A percentile compares a stretch with the other conserved stretches of the same genome.
These are phyloP conservation scores for Mimosa bimucronata DNA, from an alignment of 306 rosid species.

Conservation along the genomic window DNA sequence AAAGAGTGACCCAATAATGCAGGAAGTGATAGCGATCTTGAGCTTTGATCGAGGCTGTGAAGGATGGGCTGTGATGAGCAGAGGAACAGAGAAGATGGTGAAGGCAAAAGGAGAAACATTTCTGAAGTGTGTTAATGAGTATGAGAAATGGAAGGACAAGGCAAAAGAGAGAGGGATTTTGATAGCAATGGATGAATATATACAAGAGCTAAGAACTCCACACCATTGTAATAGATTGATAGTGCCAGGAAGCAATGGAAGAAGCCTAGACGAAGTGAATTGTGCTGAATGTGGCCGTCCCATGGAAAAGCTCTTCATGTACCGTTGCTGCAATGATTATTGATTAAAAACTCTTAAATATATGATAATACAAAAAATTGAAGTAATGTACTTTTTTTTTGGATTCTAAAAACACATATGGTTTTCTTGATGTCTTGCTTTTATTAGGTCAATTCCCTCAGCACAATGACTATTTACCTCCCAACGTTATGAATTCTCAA, in stretches of 20 bases:
- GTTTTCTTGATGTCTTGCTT: not conserved
- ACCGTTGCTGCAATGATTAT: slow-evolving; percentile 47
- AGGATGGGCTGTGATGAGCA: slow-evolving; percentile 49
- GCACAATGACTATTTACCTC: no score
- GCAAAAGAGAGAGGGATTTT: slow-evolving; percentile 36
- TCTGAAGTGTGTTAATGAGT: slow-evolving; percentile 23
- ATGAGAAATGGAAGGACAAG: slow-evolving; percentile 42
- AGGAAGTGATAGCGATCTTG: slow-evolving; percentile 43
- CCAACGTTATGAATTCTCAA: no score
- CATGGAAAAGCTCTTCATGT: slow-evolving; percentile 54
- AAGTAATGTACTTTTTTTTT: not conserved
- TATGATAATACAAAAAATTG: not conserved
- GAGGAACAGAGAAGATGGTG: slow-evolving; percentile 33
- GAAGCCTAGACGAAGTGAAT: slow-evolving; percentile 27
- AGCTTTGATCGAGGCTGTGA: slow-evolving; percentile 45
- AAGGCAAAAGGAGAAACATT: slow-evolving; percentile 42
- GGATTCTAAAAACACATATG: not conserved
- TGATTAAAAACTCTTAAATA: not conserved
- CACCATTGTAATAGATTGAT: slow-evolving; percentile 48
- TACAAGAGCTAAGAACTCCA: slow-evolving; percentile 36
- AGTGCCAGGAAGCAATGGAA: slow-evolving; percentile 43
- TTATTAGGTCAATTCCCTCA: not conserved
- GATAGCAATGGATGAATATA: slow-evolving; percentile 43
- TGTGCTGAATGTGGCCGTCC: slow-evolving; percentile 52
- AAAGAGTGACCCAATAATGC: slow-evolving; percentile 46